These are phyloP conservation scores for Vicia faba DNA, from an alignment of 306 rosid species.

Conservation along the genomic window DNA sequence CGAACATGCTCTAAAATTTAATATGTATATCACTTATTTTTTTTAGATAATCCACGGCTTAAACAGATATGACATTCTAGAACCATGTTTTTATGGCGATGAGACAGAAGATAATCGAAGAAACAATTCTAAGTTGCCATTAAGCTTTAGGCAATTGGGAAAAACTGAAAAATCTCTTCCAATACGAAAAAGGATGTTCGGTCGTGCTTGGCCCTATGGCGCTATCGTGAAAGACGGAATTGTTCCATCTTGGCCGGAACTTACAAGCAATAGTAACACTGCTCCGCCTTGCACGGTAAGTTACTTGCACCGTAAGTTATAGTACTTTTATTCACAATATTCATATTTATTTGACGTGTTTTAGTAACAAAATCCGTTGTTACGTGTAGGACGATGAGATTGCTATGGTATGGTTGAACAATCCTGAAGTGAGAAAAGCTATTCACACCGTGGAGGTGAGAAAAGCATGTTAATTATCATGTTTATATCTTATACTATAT, in stretches of 20 bases:
- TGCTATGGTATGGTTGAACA: not conserved
- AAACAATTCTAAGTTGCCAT: conserved; percentile 48
- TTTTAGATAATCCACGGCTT: conserved; percentile 53
- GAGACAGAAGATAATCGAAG: conserved; percentile 10
- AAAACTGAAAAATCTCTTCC: conserved; percentile 71
- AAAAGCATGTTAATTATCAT: no score
- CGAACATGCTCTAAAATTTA: not conserved
- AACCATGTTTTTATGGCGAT: conserved; percentile 71
- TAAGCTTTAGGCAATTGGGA: conserved; percentile 70
- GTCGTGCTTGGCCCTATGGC: conserved; percentile 82
- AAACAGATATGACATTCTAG: conserved; percentile 75
- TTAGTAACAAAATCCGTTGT: not conserved
- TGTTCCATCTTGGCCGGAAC: conserved; percentile 79
- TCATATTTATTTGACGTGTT: no score
- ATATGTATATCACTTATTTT: not conserved
- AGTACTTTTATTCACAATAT: not conserved
- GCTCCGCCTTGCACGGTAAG: conserved; percentile 74
- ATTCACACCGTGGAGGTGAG: conserved; percentile 37
- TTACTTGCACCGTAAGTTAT: conserved; percentile 46
- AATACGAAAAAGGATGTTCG: conserved; percentile 75
- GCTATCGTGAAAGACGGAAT: conserved; percentile 67
- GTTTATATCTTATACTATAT: no score
- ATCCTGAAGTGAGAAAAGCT: not conserved
- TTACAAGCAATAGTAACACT: not conserved
- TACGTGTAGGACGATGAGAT: not conserved